Conservation (phyloP, 331 rosid genomes). For the Saraca asoca region DNA sequence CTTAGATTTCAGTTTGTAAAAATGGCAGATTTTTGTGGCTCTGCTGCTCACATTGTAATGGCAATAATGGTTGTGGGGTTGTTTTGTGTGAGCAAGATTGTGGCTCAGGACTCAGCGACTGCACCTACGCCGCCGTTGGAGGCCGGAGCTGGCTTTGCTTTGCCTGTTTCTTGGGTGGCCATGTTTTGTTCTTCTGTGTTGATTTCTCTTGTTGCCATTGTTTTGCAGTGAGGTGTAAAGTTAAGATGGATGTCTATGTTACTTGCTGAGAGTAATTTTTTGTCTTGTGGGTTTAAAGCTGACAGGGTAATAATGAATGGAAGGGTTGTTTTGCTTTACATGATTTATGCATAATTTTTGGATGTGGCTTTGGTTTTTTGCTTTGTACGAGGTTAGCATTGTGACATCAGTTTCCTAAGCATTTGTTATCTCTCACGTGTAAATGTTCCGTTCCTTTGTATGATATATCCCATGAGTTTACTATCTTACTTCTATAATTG, state of each 20-base stretch:
- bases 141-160: constrained; percentile 53
- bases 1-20: constrained; percentile 9
- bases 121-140: constrained; percentile 54
- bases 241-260: background rate
- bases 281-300: constrained; percentile 11
- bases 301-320: constrained; percentile 5
- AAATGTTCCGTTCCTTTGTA: no score
- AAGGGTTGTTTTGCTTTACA: constrained; percentile 10
- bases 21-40: constrained; percentile 50
- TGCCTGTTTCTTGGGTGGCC: constrained; percentile 39
- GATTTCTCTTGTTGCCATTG: constrained; percentile 47
- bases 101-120: constrained; percentile 43
- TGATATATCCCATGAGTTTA: no score
- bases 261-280: constrained; percentile 14
- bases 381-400: constrained; percentile 2
- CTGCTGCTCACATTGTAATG: constrained; percentile 30
- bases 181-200: constrained; percentile 39
- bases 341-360: constrained; percentile 2
- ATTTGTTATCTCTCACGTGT: no score
- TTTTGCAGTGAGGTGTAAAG: constrained; percentile 35
- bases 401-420: background rate
- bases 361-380: background rate
- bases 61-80: constrained; percentile 32
- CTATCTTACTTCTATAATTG: no score
- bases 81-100: constrained; percentile 35